Base-by-base conservation (phyloP, 768 basidiomycete genomes). In the Exidia glandulosa region DNA sequence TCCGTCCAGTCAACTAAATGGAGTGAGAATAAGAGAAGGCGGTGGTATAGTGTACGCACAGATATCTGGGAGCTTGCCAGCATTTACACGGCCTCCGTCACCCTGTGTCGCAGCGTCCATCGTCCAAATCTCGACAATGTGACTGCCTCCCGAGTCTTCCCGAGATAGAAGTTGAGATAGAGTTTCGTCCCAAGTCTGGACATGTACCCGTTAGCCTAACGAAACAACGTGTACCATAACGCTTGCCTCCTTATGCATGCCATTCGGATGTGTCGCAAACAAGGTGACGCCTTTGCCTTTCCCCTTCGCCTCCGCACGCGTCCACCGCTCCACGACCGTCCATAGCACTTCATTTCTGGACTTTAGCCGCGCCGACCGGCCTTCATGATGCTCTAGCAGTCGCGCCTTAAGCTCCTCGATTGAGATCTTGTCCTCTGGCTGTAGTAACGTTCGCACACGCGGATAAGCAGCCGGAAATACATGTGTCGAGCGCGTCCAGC, bases 81-180 rank as follows among this genome's bases (percentile, higher is more conserved):
- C 75, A 62, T 96, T 97, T 34, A 94, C 58, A 13, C 89, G 69
- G 0, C 79, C 86, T n/a, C 90, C 78, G 61, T 94, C 94, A 1
- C 91, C 94, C 62, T 94, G 90, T 61, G 91, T 86, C 3, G 86
- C 79, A 4, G 88, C 81, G 64, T 96, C 94, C 78, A 89, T 86
- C 0, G 81, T 67, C 91, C 91, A 94, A 1, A 94, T 76, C 59
- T 87, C 82, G 74, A 89, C 77, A 70, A 93, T 63, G 74, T 75
- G 60, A 32, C 70, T 13, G 63, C 55, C 58, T 1, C 68, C 72
- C n/a, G 71, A 69, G 25, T 34, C 29, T 50, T 74, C 66, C 1
- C 72, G 73, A 31, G 76, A 69, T 2, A 94, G 68, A 6, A 94
- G 68, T 34, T 73, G 64, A 1, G 69, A 69, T 1, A 95, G 62